A percentile compares a stretch with the other conserved stretches of the same genome.
Evolutionary conservation across 2,329 filamentous ascomycete genomes (phyloP).

Genomic region (Colletotrichum lindemuthianum): DNA sequence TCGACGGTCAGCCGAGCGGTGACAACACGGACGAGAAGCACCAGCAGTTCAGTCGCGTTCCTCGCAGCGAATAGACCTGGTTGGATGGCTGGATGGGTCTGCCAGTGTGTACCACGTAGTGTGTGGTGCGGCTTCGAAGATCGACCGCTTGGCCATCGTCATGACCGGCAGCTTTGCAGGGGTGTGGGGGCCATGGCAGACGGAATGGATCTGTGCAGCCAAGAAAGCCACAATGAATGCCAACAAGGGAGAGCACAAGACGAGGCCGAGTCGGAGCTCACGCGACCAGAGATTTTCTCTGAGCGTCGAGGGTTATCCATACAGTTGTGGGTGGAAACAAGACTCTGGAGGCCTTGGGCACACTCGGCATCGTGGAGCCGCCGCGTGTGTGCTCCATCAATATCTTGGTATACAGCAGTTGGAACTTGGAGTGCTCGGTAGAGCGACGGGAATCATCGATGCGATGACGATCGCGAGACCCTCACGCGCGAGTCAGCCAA

Average conservation of each 20-base stretch:
- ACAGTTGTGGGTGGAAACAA: neutral
- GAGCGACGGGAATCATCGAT: neutral
- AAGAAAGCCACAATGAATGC: constrained; percentile 19
- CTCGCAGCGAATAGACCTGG: neutral
- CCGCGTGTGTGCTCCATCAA: neutral
- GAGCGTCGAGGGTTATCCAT: neutral
- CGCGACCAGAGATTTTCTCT: constrained; percentile 9
- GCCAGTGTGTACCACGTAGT: too few relatives aligned
- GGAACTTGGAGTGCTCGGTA: neutral
- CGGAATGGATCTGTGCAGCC: constrained; percentile 28
- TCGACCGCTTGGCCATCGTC: constrained; percentile 33
- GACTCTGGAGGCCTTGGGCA: neutral
- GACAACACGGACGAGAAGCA: neutral
- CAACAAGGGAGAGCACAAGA: neutral
- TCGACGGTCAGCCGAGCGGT: neutral
- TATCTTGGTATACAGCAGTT: neutral
- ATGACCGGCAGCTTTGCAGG: constrained; percentile 20
- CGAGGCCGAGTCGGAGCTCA: neutral
- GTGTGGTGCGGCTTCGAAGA: constrained; percentile 21
- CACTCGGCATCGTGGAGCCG: constrained; percentile 17
- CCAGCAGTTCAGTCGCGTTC: constrained; percentile 10
- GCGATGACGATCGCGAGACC: constrained; percentile 27
- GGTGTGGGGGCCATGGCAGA: constrained; percentile 30
- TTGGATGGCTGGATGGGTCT: constrained; percentile 13
- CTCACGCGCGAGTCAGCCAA: constrained; percentile 32